Evolutionary conservation across 352 stramenopile genomes (phyloP), one percentile per base, ranked within the genome.

Genomic region (Elongisporangium prolatum): DNA sequence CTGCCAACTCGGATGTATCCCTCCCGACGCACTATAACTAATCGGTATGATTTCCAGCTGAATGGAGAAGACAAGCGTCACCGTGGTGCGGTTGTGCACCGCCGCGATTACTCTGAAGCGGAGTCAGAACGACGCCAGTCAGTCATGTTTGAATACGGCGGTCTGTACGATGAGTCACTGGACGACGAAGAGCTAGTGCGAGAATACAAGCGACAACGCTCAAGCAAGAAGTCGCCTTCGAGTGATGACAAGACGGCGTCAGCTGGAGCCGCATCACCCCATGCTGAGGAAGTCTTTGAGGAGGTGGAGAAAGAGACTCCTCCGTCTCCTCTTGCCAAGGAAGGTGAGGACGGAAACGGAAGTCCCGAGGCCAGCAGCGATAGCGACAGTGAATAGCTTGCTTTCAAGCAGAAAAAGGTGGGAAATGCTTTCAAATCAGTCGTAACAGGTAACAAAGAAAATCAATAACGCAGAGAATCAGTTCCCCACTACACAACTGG

Each of bases 51-150:
- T 44, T 44, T 44, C 34, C n/a, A 87, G 77, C 64, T 86, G 60
- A 74, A 65, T 57, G 72, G 80, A 44, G 85, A 94, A 50, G 83
- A 92, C 57, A 92, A 94, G 60, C 83, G 85, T 18, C 85, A 78
- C 8, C 81, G 77, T 49, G 85, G 85, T 21, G 83, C 83, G 48
- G 81, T 94, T 52, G 83, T 94, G 1, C 74, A 88, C 50, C 83
- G 85, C 21, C 79, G 85, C 10, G 69, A 77, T 48, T 94, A 90
- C 62, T 91, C 82, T 11, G 78, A 91, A 56, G 72, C 51, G 16
- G 85, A 94, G 53, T 61, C 54, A 1, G 79, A 91, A 3, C 71
- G 78, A 20, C 79, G 83, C 17, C 73, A 82, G 17, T 63, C 77
- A n/a, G 64, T 88, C 54, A 66, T 85, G 20, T 83, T 81, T 14